phyloP scores from a whole-genome alignment of 495 filamentous ascomycete species.

The Aspergillus nidulans region DNA sequence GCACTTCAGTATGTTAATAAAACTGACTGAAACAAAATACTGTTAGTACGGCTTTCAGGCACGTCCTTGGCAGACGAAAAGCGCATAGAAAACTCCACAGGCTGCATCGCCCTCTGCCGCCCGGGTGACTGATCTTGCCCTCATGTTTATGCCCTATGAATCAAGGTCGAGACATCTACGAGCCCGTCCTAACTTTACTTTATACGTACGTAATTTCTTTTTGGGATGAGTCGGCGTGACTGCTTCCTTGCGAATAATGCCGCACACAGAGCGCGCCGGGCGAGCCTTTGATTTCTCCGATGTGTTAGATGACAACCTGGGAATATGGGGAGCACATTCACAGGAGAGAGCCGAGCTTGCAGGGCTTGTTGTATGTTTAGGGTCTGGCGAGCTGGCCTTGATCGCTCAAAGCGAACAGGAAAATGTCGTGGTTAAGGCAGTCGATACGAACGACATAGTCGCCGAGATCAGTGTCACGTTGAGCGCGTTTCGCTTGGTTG shows the following conservation, averaged over 20 bases:
- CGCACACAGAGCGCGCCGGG: constrained; percentile 23
- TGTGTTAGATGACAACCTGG: constrained; percentile 14
- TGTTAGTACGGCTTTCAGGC: too few relatives aligned
- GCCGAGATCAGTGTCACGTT: constrained; percentile 27
- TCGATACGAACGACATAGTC: constrained; percentile 30
- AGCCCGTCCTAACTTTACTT: constrained; percentile 22
- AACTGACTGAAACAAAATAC: too few relatives aligned
- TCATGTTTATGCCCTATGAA: constrained; percentile 18
- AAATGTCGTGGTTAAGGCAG: too few relatives aligned
- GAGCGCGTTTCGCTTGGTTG: constrained; percentile 21
- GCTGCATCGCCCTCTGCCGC: constrained; percentile 27
- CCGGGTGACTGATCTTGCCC: constrained; percentile 27
- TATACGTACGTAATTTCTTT: constrained; percentile 9
- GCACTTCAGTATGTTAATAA: too few relatives aligned
- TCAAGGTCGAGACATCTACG: constrained; percentile 27
- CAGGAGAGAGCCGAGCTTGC: neutral
- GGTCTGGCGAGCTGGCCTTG: neutral
- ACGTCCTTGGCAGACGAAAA: too few relatives aligned
- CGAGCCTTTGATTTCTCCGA: constrained; percentile 35
- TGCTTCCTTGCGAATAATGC: constrained; percentile 11
- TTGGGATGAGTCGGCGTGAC: neutral
- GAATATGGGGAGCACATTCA: neutral
- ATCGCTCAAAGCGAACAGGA: neutral
- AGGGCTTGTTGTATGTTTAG: neutral
- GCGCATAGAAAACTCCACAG: constrained; percentile 19